Conservation (phyloP, 352 stramenopile species). For the Globisporangium carolinianum region DNA sequence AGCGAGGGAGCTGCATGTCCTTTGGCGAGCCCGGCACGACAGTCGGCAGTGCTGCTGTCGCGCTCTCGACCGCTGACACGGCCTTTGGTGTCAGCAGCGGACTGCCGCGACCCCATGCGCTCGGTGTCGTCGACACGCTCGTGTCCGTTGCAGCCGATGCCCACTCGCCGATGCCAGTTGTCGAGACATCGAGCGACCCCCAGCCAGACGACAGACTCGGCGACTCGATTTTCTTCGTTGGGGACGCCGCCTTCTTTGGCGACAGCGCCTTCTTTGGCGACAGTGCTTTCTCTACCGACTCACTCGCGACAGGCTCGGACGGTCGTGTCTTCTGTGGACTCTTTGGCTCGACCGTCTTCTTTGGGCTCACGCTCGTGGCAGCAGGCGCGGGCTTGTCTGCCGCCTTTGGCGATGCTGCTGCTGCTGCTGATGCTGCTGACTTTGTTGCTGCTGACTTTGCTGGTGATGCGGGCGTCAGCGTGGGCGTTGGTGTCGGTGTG, state of each 20-base stretch:
- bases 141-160: slow-evolving; percentile 37
- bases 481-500: not conserved
- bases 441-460: not conserved
- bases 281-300: slow-evolving; percentile 12
- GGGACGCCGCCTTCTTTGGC: not conserved
- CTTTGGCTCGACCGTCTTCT: slow-evolving; percentile 38
- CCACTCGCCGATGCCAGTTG: slow-evolving; percentile 58
- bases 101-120: slow-evolving; percentile 58
- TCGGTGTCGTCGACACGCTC: slow-evolving; percentile 47
- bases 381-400: slow-evolving; percentile 9
- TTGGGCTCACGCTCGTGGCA: slow-evolving; percentile 26
- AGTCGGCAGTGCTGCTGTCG: slow-evolving; percentile 24
- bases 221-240: slow-evolving; percentile 38
- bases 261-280: too few relatives aligned
- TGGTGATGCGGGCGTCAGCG: slow-evolving; percentile 1
- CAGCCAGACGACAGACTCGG: slow-evolving; percentile 47
- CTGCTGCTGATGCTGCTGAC: slow-evolving; percentile 8
- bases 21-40: slow-evolving; percentile 59
- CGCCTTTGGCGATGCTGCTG: not conserved
- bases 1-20: slow-evolving; percentile 43
- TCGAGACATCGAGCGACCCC: slow-evolving; percentile 63
- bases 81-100: slow-evolving; percentile 35
- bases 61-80: slow-evolving; percentile 21
- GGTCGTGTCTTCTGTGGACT: slow-evolving; percentile 24
- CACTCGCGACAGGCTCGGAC: slow-evolving; percentile 14